A percentile compares a stretch with the other conserved stretches of the same genome.
Evolutionary conservation across 2,329 filamentous ascomycete genomes (phyloP).

Genomic region (Moelleriella libera): DNA sequence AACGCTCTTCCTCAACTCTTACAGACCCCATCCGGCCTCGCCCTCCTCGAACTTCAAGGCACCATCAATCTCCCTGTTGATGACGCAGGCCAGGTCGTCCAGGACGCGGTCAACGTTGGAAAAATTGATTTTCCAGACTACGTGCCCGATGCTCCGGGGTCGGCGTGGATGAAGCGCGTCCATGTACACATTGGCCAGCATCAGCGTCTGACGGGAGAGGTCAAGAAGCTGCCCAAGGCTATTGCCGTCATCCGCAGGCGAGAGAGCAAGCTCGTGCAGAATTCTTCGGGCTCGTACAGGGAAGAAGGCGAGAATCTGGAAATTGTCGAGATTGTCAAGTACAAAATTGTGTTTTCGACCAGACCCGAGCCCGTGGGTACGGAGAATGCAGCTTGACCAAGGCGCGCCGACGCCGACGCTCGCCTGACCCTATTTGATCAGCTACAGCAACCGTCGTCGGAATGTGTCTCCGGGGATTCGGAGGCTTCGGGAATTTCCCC

Average conservation of each 20-base stretch:
- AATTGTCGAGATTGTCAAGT: conserved; percentile 74
- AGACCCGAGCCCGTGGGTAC: conserved; percentile 74
- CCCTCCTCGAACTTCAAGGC: conserved; percentile 85
- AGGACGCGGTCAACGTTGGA: conserved; percentile 36
- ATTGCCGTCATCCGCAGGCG: conserved; percentile 62
- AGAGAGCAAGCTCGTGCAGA: conserved; percentile 26
- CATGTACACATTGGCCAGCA: conserved; percentile 81
- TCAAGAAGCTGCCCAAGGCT: conserved; percentile 71
- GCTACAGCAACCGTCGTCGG: too few species aligned
- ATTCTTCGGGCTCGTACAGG: conserved; percentile 21
- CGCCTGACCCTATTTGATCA: too few species aligned
- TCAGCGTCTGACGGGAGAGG: conserved; percentile 78
- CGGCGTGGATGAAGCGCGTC: conserved; percentile 78
- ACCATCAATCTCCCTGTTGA: conserved; percentile 60
- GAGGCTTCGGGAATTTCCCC: too few species aligned
- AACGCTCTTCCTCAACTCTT: conserved; percentile 66
- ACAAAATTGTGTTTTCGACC: conserved; percentile 72
- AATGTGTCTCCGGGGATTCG: too few species aligned
- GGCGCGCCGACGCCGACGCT: too few species aligned
- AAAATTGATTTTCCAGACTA: conserved; percentile 69
- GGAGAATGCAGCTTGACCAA: conserved; percentile 2
- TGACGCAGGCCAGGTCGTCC: conserved; percentile 14
- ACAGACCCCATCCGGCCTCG: conserved; percentile 78
- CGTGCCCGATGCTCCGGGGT: conserved; percentile 28
- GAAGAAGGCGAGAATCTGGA: conserved; percentile 45